Base-by-base conservation (phyloP, 164 flowering plant species). In the Magnolia sinica region DNA sequence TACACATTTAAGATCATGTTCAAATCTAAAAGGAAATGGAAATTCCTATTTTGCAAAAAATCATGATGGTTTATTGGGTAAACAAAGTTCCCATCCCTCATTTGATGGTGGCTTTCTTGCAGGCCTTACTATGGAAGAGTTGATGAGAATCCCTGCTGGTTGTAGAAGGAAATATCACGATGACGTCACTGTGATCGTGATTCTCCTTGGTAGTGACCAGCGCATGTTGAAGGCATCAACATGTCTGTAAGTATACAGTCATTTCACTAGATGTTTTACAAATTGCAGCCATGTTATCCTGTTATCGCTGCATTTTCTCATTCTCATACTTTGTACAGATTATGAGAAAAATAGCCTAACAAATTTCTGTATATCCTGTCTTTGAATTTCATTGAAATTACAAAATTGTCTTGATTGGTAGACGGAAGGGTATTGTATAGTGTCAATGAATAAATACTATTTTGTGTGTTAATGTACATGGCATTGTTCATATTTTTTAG, bases 121-220 rank as follows among this genome's bases (percentile, higher is more conserved):
- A 94, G 98, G 98, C 80, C 89, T 94, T 78, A 92, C 89, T 64
- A 85, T 80, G 87, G 96, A 92, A 77, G 94, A 92, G 74, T 80
- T 94, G 77, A 88, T 91, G 91, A 88, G 84, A 58, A 74, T 94
- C 31, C 97, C 98, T n/a, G 93, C 88, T 64, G 97, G 97, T 22
- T 78, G 92, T 79, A 88, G 96, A 80, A 86, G 97, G 82, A 92
- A 89, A 76, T 92, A 94, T 78, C 98, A 94, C 74, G 98, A 94
- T 82, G 98, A 94, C 77, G 96, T 92, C 8, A 94, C 98, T 9
- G 96, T 92, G 5, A 91, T 92, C 9, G 95, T 94, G 61, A 88
- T 94, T 64, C 82, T 88, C 31, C 89, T 94, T 14, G 98, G 98
- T 71, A 83, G 88, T 68, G 88, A 90, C 70, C 90, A 90, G 19